Base-by-base conservation (phyloP, 768 basidiomycete species). In the Tylopilus sp. region DNA sequence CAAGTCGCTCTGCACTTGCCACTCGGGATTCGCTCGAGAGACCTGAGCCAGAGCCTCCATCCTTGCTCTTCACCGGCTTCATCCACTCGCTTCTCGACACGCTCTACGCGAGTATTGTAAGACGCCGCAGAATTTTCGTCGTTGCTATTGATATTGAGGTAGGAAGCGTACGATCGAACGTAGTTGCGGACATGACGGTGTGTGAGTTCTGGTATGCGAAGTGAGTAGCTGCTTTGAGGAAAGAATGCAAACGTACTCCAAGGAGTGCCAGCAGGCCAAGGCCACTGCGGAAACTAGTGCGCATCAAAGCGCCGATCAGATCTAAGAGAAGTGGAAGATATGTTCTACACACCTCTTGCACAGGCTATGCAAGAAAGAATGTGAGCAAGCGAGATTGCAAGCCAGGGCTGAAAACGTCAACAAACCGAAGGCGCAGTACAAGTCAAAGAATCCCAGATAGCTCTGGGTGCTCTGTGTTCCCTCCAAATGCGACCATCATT, bases 31-130 rank as follows among this genome's bases (percentile, higher is more conserved):
- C 26, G 44, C 11, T 38, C 10, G 11, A 38, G 37, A 8, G 37
- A 38, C 42, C 42, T 44, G 26, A 58, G 30, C 57, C 56, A 58
- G 19, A 58, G 56, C 31, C 56, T 34, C 57, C 56, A 58, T 10
- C 57, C 57, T 17, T 45, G 56, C 36, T 51, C 3, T 29, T 44
- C 26, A 3, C 42, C 42, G 4, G 28, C 31, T 28, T 53, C 6
- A 50, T 71, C 60, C n/a, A 61, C 46, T 1, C 67, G 58, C 52
- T 80, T 80, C 53, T 78, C 71, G 28, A 75, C 64, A 13, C 62
- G 63, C 50, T 81, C 78, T 10, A 36, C 34, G 11, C 78, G 74
- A 0, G 78, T 80, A 61, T 76, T 76, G 62, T 75, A 79, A 3
- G 71, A 70, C 1, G 71, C 50, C 25, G 70, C 61, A 0, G 68